Conservation (phyloP, 2,329 filamentous ascomycete genomes). For the Sclerotinia trifoliorum region DNA sequence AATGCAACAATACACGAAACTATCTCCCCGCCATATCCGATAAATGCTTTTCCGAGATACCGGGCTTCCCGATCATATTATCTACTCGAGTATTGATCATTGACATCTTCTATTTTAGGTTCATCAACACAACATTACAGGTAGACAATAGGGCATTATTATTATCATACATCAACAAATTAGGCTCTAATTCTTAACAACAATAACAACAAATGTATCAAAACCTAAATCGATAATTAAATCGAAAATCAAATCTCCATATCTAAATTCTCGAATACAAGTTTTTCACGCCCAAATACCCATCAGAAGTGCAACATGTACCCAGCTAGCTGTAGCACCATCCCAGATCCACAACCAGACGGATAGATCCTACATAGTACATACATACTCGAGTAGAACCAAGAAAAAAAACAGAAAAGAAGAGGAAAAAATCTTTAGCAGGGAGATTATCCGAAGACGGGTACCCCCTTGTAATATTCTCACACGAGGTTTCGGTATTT, state of each 20-base stretch:
- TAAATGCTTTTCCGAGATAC: background rate
- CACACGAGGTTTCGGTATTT: slow-evolving; percentile 1
- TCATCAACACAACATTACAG: background rate
- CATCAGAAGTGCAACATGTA: slow-evolving; percentile 4
- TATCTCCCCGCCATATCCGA: slow-evolving; percentile 5
- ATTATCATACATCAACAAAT: background rate
- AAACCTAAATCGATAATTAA: background rate
- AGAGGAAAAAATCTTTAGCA: background rate
- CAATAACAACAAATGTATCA: background rate
- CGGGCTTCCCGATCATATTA: background rate
- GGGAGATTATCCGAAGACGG: background rate
- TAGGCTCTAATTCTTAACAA: background rate
- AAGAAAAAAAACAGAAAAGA: background rate
- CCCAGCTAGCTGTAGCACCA: background rate
- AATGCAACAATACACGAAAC: background rate
- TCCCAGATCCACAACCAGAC: slow-evolving; percentile 1
- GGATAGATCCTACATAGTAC: background rate
- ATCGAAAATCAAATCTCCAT: slow-evolving; percentile 8
- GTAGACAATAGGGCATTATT: background rate
- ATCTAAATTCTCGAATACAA: slow-evolving; percentile 5
- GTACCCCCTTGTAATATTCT: background rate
- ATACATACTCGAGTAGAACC: background rate
- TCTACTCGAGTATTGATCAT: background rate
- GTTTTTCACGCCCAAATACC: slow-evolving; percentile 13
- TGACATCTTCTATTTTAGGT: background rate